Conservation (phyloP, 2,329 filamentous ascomycete genomes). For the Intubia oerlemansii region DNA sequence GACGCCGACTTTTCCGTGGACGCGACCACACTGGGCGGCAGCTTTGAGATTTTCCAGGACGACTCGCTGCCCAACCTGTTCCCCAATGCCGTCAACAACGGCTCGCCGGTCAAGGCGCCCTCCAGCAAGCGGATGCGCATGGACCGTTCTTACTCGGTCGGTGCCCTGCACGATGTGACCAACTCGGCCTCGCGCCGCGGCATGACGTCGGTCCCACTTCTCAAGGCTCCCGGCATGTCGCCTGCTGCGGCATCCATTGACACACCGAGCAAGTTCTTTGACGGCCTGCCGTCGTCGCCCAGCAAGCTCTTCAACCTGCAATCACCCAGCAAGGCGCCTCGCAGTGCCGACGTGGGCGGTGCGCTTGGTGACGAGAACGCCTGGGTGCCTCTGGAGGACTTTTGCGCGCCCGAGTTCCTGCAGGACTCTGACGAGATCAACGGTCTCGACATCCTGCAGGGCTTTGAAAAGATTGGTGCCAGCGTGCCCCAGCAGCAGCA, state of each 20-base stretch:
- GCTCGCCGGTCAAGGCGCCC: slow-evolving; percentile 43
- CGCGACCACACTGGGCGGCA: slow-evolving; percentile 25
- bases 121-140: slow-evolving; percentile 36
- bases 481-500: slow-evolving; percentile 12
- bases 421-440: slow-evolving; percentile 36
- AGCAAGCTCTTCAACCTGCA: slow-evolving; percentile 24
- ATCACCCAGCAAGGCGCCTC: slow-evolving; percentile 16
- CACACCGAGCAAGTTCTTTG: slow-evolving; percentile 36
- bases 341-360: slow-evolving; percentile 9
- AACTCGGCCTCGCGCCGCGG: slow-evolving; percentile 29
- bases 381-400: slow-evolving; percentile 26
- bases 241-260: no score
- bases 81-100: slow-evolving; percentile 26
- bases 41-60: slow-evolving; percentile 35
- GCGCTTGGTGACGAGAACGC: slow-evolving; percentile 18
- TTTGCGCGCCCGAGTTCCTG: slow-evolving; percentile 31
- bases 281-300: slow-evolving; percentile 32
- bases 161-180: slow-evolving; percentile 38
- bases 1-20: slow-evolving; percentile 22
- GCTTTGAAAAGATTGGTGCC: slow-evolving; percentile 53
- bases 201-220: slow-evolving; percentile 25
- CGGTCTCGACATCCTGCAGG: slow-evolving; percentile 51
- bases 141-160: slow-evolving; percentile 40
- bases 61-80: slow-evolving; percentile 19
- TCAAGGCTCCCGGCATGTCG: slow-evolving; percentile 24